Evolutionary conservation across 1,139 yeast genomes (phyloP), one percentile per base, ranked within the genome.

Genomic region (Yamadazyma sp.): DNA sequence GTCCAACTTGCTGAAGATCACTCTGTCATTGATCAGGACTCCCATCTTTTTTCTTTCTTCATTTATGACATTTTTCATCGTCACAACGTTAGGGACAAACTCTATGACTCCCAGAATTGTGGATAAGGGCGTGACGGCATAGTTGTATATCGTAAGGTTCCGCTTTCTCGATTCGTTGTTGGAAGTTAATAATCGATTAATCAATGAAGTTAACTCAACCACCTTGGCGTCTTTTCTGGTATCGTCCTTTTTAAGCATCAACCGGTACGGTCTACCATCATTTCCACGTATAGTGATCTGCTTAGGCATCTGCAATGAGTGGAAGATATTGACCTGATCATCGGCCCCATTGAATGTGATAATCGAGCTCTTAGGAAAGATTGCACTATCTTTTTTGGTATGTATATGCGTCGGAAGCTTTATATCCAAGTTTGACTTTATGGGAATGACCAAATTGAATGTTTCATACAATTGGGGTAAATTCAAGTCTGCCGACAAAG

Each of bases 221-320:
- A 92, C 79, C 50, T 95, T 85, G 4, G 96, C 95, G 66, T 94
- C 99, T 57, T 94, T 95, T 49, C 98, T 69, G 9, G 95, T 83
- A 63, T 94, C 98, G 59, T 94, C 99, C 47, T 83, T 77, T 58
- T 94, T 94, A 49, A 95, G 83, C 67, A 94, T 74, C 22, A 94
- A 72, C 25, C 83, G 77, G 58, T 89, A 91, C 0, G 69, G 61
- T 11, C 65, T 61, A 9, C 92, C 92, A 63, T 92, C 88, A 1
- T 87, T 80, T 0, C 98, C 98, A 37, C 80, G 65, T 2, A 92
- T 66, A 3, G 80, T 79, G 4, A 94, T 69, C 48, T 87, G 85
- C 49, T 89, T 79, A 0, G 98, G 99, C 64, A 78, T 81, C 58
- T 91, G 98, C 59, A 92, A 69, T 0, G 98, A 91, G 27, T 81